Evolutionary conservation across 805 yeast species (phyloP).

Genomic region (Myxozyma vanderwaltii): DNA sequence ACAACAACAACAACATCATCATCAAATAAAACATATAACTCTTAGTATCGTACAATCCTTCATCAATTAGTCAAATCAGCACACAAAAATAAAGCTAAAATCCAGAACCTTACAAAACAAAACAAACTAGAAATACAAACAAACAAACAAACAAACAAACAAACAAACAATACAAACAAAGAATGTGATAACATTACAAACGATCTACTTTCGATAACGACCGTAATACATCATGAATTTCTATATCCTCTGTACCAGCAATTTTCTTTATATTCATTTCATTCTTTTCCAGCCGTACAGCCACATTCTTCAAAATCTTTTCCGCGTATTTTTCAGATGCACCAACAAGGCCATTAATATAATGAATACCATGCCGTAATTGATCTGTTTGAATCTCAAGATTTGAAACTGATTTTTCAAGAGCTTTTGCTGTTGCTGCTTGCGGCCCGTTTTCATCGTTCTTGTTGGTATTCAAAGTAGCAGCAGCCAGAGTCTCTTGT

Average conservation of each 20-base stretch:
- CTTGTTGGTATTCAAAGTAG: too few relatives aligned
- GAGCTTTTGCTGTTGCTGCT: too few relatives aligned
- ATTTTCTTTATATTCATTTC: conserved; percentile 10
- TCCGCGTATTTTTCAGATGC: conserved; percentile 34
- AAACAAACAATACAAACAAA: too few relatives aligned
- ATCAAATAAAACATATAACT: too few relatives aligned
- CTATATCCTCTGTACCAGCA: conserved; percentile 28
- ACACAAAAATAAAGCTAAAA: too few relatives aligned
- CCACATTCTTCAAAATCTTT: conserved; percentile 8
- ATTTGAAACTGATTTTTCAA: conserved; percentile 33
- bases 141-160: too few relatives aligned
- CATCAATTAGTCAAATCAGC: too few relatives aligned
- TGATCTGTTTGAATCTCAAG: conserved; percentile 30
- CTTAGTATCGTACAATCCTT: too few relatives aligned
- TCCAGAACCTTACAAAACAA: too few relatives aligned
- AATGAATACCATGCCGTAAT: conserved; percentile 34
- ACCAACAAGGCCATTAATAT: conserved; percentile 33
- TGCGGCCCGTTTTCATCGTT: too few relatives aligned
- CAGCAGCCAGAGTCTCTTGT: conserved; percentile 43
- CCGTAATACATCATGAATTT: conserved; percentile 27
- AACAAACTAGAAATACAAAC: too few relatives aligned
- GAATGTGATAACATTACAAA: conserved; percentile 10
- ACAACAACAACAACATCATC: too few relatives aligned
- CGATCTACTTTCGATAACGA: conserved; percentile 30
- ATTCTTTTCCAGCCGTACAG: neutral